Evolutionary conservation across 176 grass and related monocot genomes (phyloP).

Genomic region (Phyllostachys edulis): DNA sequence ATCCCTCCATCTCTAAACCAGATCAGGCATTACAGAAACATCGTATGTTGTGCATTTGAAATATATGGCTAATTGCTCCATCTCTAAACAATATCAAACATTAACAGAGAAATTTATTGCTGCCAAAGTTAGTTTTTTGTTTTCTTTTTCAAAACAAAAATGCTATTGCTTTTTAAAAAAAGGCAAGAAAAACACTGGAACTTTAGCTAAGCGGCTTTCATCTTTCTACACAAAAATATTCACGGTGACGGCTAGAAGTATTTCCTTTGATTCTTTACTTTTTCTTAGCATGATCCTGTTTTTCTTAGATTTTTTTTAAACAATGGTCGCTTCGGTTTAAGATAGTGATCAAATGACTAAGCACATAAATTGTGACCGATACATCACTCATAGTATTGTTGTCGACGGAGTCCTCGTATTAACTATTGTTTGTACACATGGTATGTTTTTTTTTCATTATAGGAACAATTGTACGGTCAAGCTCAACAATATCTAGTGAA

Average conservation of each 20-base stretch:
- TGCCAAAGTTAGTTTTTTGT: too few species aligned
- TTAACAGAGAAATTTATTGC: background rate
- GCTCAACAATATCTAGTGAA: background rate
- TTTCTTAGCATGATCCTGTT: background rate
- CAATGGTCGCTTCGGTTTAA: background rate
- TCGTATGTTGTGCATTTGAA: background rate
- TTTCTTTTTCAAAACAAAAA: background rate
- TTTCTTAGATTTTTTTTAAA: background rate
- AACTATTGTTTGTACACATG: background rate
- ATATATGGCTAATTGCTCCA: background rate
- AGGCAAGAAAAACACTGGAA: background rate
- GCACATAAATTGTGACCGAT: background rate
- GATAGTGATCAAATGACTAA: background rate
- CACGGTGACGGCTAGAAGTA: background rate
- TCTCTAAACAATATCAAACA: background rate
- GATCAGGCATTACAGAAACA: background rate
- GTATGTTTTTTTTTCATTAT: background rate
- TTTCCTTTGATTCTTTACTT: background rate
- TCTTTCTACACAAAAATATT: background rate
- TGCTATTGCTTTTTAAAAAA: background rate
- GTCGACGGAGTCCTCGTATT: background rate
- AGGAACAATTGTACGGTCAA: background rate
- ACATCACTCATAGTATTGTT: background rate
- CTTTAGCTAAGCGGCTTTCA: background rate
- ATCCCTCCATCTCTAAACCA: background rate